phyloP scores from a whole-genome alignment of 768 basidiomycete genomes.

The Tulasnella sp. region DNA sequence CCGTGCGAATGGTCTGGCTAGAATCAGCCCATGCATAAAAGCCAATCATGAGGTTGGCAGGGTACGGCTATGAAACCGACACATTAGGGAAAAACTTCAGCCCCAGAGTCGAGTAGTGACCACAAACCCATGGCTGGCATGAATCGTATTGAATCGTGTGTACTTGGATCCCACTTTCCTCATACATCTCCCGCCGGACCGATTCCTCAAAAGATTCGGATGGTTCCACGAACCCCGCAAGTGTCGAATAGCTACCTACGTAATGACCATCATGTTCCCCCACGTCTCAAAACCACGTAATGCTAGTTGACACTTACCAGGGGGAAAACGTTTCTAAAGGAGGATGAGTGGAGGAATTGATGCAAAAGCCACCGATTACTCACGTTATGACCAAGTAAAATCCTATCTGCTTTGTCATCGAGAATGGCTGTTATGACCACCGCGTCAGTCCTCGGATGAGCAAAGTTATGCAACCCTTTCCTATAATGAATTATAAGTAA shows the following conservation, averaged over 20 bases:
- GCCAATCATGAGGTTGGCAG: slow-evolving; percentile 81
- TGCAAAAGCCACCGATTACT: no score
- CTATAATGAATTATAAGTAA: slow-evolving; percentile 28
- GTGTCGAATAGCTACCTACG: slow-evolving; percentile 62
- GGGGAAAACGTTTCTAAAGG: slow-evolving; percentile 27
- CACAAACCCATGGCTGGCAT: slow-evolving; percentile 63
- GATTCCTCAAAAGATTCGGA: slow-evolving; percentile 92
- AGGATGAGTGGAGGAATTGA: background rate
- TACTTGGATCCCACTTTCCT: slow-evolving; percentile 86
- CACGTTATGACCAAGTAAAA: slow-evolving; percentile 79
- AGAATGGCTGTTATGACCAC: slow-evolving; percentile 87
- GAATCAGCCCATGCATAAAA: slow-evolving; percentile 71
- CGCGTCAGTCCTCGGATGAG: slow-evolving; percentile 68
- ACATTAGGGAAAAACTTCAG: background rate
- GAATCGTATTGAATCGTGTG: slow-evolving; percentile 77
- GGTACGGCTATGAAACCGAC: slow-evolving; percentile 54
- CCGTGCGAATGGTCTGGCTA: slow-evolving; percentile 57
- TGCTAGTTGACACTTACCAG: slow-evolving; percentile 19
- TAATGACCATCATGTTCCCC: slow-evolving; percentile 30
- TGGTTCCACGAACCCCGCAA: slow-evolving; percentile 91
- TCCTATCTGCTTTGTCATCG: slow-evolving; percentile 64
- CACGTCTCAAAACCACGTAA: background rate
- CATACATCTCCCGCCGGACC: slow-evolving; percentile 85
- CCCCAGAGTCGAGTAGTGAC: background rate
- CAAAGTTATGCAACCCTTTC: slow-evolving; percentile 77